These are phyloP conservation scores for Fusarium avenaceum DNA, from an alignment of 2,329 filamentous ascomycete genomes.

Conservation along the genomic window DNA sequence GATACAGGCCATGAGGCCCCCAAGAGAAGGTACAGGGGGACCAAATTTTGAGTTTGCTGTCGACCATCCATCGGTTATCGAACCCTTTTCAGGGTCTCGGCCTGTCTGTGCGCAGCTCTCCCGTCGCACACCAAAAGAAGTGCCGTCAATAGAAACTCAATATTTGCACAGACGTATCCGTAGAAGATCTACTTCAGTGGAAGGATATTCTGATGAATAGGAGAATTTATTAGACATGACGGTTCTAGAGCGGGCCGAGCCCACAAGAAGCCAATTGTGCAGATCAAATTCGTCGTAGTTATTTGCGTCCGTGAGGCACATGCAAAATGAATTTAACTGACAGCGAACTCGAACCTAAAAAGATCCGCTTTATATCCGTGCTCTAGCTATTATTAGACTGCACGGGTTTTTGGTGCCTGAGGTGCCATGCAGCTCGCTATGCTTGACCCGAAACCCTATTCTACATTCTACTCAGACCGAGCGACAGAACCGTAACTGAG, in stretches of 20 bases:
- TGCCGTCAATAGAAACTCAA: neutral
- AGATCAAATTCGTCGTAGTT: slow-evolving; percentile 20
- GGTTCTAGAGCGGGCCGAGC: slow-evolving; percentile 19
- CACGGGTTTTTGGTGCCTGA: neutral
- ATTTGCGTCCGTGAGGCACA: slow-evolving; percentile 4
- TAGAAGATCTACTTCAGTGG: neutral
- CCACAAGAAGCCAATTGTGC: slow-evolving; percentile 6
- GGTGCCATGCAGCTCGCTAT: neutral
- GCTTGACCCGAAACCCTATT: neutral
- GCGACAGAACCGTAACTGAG: neutral
- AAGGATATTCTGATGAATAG: neutral
- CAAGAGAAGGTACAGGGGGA: slow-evolving; percentile 10
- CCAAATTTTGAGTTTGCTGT: slow-evolving; percentile 12
- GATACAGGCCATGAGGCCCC: no score
- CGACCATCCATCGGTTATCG: slow-evolving; percentile 22
- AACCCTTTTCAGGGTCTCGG: slow-evolving; percentile 13
- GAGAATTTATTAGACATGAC: slow-evolving; percentile 17
- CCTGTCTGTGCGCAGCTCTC: slow-evolving; percentile 2
- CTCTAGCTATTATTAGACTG: slow-evolving; percentile 7
- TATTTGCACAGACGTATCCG: no score
- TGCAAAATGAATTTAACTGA: slow-evolving; percentile 1
- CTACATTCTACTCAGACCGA: neutral
- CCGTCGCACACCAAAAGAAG: neutral
- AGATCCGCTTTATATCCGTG: slow-evolving; percentile 10
- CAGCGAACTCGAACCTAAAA: neutral